phyloP scores from a whole-genome alignment of 176 grass and related monocot species.

The Bothriochloa decipiens region DNA sequence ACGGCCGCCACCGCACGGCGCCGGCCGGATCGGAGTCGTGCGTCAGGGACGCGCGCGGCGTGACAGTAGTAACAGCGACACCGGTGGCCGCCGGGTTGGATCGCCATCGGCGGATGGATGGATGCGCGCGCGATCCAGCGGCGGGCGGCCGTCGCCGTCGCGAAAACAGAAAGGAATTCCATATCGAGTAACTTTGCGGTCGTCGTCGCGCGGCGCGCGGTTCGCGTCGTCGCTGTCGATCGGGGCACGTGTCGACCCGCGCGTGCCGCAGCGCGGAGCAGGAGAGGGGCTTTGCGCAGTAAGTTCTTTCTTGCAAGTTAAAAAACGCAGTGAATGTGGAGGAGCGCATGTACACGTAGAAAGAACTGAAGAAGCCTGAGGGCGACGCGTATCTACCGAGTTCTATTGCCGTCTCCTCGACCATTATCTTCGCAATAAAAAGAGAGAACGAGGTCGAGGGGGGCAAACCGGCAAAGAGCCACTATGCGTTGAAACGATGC shows the following conservation, averaged over 20 bases:
- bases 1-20: not conserved
- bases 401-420: no score
- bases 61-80: not conserved
- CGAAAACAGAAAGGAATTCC: constrained; percentile 36
- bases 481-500: not conserved
- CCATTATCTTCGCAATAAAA: not conserved
- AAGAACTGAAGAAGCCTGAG: constrained; percentile 34
- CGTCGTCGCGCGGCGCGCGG: constrained; percentile 29
- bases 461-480: not conserved
- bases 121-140: not conserved
- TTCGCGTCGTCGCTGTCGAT: constrained; percentile 44
- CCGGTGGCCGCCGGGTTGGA: not conserved
- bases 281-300: not conserved
- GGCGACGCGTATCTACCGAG: constrained; percentile 38
- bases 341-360: constrained; percentile 21
- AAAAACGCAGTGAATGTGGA: constrained; percentile 1
- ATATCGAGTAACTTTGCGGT: constrained; percentile 32
- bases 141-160: constrained; percentile 21
- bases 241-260: constrained; percentile 43
- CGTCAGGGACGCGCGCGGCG: not conserved
- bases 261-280: not conserved
- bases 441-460: not conserved
- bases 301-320: constrained; percentile 5
- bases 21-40: not conserved
- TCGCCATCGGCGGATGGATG: no score